Percentiles rank a stretch among this genome's conserved stretches.
These are phyloP conservation scores for Serendipita sp. DNA, from an alignment of 768 basidiomycete species.

Conservation along the genomic window DNA sequence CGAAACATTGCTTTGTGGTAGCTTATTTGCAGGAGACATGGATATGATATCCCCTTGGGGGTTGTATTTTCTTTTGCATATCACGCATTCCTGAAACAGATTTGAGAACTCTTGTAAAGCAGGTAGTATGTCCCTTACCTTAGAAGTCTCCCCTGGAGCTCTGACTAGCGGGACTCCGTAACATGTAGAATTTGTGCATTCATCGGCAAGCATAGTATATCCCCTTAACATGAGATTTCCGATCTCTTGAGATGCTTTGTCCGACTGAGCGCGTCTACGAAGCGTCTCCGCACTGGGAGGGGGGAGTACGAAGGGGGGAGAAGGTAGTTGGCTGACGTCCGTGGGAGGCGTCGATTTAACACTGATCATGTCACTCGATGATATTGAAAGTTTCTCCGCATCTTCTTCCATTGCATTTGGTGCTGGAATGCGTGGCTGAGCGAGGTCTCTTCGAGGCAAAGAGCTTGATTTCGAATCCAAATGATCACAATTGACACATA, in stretches of 20 bases:
- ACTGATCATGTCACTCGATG: constrained; percentile 25
- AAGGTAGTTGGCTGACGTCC: constrained; percentile 46
- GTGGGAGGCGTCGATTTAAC: constrained; percentile 65
- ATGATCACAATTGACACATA: constrained; percentile 49
- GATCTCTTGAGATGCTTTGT: constrained; percentile 62
- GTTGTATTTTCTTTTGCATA: constrained; percentile 48
- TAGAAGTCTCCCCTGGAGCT: constrained; percentile 29
- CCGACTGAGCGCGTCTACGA: constrained; percentile 63
- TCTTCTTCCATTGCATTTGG: neutral
- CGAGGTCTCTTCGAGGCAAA: neutral
- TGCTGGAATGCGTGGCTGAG: neutral
- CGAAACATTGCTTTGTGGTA: too few relatives aligned
- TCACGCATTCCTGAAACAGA: constrained; percentile 53
- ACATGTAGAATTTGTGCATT: constrained; percentile 54
- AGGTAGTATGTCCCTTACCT: neutral
- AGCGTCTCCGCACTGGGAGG: constrained; percentile 42
- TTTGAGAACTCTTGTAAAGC: neutral
- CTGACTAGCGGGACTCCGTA: constrained; percentile 74
- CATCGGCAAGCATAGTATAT: constrained; percentile 83
- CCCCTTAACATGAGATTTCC: constrained; percentile 62
- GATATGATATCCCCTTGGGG: constrained; percentile 20
- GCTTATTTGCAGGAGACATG: too few relatives aligned
- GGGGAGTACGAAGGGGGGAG: constrained; percentile 40
- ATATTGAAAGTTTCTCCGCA: neutral
- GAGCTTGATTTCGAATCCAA: neutral